phyloP scores from a whole-genome alignment of 257 asterid species.

The Nyctanthes arbortristis region DNA sequence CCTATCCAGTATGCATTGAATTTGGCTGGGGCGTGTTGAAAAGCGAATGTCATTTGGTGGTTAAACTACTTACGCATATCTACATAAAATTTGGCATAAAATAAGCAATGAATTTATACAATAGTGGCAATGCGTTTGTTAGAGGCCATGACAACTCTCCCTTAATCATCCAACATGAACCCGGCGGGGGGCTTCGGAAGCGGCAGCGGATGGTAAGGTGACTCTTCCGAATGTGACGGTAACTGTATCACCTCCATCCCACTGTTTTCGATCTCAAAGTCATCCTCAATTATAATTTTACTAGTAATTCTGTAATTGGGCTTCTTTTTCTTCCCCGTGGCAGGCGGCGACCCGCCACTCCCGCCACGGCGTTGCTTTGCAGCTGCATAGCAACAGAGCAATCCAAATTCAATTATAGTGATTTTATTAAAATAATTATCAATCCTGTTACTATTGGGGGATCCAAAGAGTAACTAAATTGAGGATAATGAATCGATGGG shows the following conservation, averaged over 20 bases:
- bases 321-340: constrained; percentile 48
- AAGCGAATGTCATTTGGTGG: no score
- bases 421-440: not conserved
- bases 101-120: constrained; percentile 41
- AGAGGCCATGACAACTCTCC: constrained; percentile 83
- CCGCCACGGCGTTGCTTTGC: constrained; percentile 59
- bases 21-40: no score
- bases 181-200: constrained; percentile 97
- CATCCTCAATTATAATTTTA: constrained; percentile 33
- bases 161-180: constrained; percentile 83
- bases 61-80: no score
- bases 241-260: constrained; percentile 46
- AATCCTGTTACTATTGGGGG: not conserved
- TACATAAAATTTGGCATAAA: no score
- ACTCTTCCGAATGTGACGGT: constrained; percentile 22
- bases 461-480: constrained; percentile 6
- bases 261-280: constrained; percentile 46
- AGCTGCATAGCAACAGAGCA: constrained; percentile 44
- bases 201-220: constrained; percentile 57
- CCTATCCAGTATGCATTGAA: no score
- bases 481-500: constrained; percentile 20
- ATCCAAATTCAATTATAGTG: constrained; percentile 29
- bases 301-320: constrained; percentile 27
- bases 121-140: constrained; percentile 74
- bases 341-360: constrained; percentile 24